Base-by-base conservation (phyloP, 2,329 filamentous ascomycete genomes). In the Neonectria sp. region DNA sequence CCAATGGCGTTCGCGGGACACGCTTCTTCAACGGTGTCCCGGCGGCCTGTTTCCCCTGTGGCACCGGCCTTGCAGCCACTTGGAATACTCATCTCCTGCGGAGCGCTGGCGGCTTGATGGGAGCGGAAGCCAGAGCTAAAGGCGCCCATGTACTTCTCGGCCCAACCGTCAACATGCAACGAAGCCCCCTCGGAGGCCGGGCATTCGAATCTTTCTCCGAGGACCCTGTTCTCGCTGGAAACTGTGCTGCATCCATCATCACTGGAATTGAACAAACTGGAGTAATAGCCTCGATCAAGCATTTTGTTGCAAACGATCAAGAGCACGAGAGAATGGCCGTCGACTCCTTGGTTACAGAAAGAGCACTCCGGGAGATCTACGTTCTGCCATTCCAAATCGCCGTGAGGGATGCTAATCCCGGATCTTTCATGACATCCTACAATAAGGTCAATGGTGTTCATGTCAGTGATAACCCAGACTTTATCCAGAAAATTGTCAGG, bases 1-100 rank as follows among this genome's bases (percentile, higher is more conserved):
- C 70, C 61, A 73, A 73, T 56, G 72, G 71, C 21, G 68, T 70
- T 4, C 55, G 69, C 2, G 68, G 68, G 21, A 63, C 55, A 17
- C 40, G 60, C 11, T 70, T 68, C 57, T 68, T 68, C 53, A 64
- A 70, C 45, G 68, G 68, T 21, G 55, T 68, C 5, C 60, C 62
- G 3, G 49, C 67, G 2, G 67, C 63, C 17, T 69, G 55, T 24
- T 55, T 69, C 13, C 63, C 67, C 6, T 66, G 59, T 46, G 68
- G 60, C 5, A 71, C 65, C 6, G 65, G 55, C 5, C 60, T 71
- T 6, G 68, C 55, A 21, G 63, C 68, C 4, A 68, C 68, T 2
- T 71, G 56, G 57, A 55, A 71, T 25, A 56, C 52, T 1, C 31
- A 66, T 4, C 62, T 71, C 8, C 51, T 71, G 2, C 12, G 37